Evolutionary conservation across 306 rosid genomes (phyloP).

Genomic region (Trifolium repens): DNA sequence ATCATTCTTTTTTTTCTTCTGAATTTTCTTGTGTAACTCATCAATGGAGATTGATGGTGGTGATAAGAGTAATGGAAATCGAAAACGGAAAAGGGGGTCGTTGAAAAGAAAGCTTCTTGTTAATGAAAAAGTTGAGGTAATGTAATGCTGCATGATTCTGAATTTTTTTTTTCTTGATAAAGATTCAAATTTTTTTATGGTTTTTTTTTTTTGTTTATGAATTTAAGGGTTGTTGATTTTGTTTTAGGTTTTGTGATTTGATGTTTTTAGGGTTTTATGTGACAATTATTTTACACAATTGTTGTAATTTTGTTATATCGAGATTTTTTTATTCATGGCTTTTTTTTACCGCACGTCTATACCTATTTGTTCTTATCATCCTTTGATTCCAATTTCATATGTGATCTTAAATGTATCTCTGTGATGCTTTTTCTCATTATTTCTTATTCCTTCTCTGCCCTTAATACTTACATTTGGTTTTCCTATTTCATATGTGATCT

Average conservation of each 20-base stretch:
- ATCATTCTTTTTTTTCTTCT: neutral
- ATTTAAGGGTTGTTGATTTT: constrained; percentile 24
- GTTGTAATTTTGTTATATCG: neutral
- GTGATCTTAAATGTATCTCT: too few species aligned
- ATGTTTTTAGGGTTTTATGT: neutral
- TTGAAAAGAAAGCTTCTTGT: constrained; percentile 36
- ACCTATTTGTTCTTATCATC: neutral
- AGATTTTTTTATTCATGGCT: neutral
- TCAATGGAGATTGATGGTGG: constrained; percentile 45
- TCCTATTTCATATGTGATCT: too few species aligned
- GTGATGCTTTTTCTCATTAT: too few species aligned
- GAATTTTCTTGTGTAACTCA: neutral
- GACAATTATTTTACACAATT: neutral
- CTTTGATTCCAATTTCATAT: neutral
- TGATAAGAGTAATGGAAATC: neutral
- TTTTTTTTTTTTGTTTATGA: too few species aligned
- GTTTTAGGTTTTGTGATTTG: neutral
- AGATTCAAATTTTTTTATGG: neutral
- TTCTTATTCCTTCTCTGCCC: too few species aligned
- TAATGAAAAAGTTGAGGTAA: constrained; percentile 56
- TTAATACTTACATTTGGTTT: too few species aligned
- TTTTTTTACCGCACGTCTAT: neutral
- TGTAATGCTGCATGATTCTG: neutral
- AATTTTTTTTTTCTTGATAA: neutral
- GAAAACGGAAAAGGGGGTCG: constrained; percentile 32